These are phyloP conservation scores for Bonnemaisonia californica DNA, from an alignment of 31 red algal genomes.

Conservation along the genomic window DNA sequence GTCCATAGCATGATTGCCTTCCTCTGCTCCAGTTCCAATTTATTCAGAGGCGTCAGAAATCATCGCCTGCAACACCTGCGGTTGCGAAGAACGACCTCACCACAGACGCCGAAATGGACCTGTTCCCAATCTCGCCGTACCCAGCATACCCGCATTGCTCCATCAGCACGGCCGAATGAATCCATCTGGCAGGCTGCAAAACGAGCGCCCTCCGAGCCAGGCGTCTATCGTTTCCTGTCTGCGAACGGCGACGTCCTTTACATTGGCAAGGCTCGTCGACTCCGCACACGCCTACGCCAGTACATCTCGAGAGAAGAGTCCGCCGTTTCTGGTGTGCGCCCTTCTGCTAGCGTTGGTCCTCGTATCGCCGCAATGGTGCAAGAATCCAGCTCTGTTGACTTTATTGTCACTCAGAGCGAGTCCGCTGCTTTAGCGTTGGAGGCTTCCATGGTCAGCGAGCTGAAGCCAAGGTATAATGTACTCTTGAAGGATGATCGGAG, in stretches of 20 bases:
- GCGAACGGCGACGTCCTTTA: constrained; percentile 44
- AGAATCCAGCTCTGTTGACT: constrained; percentile 37
- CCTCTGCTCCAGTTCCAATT: too few relatives aligned
- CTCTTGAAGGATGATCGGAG: constrained; percentile 79
- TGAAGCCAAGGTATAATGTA: constrained; percentile 65
- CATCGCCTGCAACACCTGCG: too few relatives aligned
- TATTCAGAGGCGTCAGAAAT: too few relatives aligned
- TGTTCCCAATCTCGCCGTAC: too few relatives aligned
- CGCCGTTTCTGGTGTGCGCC: constrained; percentile 8
- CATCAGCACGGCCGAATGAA: not conserved
- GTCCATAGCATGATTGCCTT: too few relatives aligned
- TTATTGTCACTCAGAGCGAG: constrained; percentile 51
- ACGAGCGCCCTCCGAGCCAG: constrained; percentile 20
- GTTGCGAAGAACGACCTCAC: too few relatives aligned
- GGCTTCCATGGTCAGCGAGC: constrained; percentile 49
- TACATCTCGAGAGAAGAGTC: constrained; percentile 39
- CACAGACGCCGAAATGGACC: too few relatives aligned
- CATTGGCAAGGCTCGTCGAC: constrained; percentile 63
- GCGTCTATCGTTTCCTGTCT: constrained; percentile 43
- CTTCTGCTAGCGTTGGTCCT: constrained; percentile 9
- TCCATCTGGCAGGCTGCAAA: not conserved
- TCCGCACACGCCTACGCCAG: constrained; percentile 52
- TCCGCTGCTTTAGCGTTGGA: constrained; percentile 76
- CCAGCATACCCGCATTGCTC: too few relatives aligned
- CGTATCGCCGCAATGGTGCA: constrained; percentile 46